Evolutionary conservation across 768 basidiomycete genomes (phyloP), one percentile per base, ranked within the genome.

Genomic region (Cyathus striatus): DNA sequence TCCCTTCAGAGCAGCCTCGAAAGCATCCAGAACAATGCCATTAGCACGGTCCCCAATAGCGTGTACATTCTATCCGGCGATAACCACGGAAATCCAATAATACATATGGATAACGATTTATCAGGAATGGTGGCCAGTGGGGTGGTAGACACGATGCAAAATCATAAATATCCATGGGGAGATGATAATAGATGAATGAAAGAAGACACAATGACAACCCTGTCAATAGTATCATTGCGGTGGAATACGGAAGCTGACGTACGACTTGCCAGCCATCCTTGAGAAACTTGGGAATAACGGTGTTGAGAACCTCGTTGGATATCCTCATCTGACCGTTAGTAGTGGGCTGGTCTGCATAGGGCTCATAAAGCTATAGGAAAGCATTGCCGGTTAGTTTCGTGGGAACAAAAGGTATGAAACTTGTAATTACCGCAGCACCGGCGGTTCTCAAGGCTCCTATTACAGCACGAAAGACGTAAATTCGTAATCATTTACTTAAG

Each of bases 231-330:
- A 30, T 23, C 4, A 35, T 6, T 41, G 24, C 23, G 18, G 38
- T 16, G n/a, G 13, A 12, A 5, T 34, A 6, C 27, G 26, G 12
- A 25, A 17, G 69, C 86, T 62, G 58, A n/a, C n/a, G n/a, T n/a
- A 91, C 91, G 48, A 91, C 88, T 73, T 95, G 90, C 90, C 91
- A 94, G 2, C 84, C 87, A 59, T 89, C 86, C 35, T 73, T 67
- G 48, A 93, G 59, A 61, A 87, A 93, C 43, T 68, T 72, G 4
- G 78, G 77, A 43, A 93, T 80, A 17, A 82, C 67, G 23, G 76
- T 66, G 32, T 70, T 72, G 37, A 94, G 70, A 30, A 77, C 65
- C 3, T 84, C 73, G 10, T 81, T 66, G 17, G 77, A 70, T 14
- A 81, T 68, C 40, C 90, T 76, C 81, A 96, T 79, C 57, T 88